A percentile compares a stretch with the other conserved stretches of the same genome.
Conservation (phyloP, 169 alveolate species). For the Plasmodium cynomolgi region DNA sequence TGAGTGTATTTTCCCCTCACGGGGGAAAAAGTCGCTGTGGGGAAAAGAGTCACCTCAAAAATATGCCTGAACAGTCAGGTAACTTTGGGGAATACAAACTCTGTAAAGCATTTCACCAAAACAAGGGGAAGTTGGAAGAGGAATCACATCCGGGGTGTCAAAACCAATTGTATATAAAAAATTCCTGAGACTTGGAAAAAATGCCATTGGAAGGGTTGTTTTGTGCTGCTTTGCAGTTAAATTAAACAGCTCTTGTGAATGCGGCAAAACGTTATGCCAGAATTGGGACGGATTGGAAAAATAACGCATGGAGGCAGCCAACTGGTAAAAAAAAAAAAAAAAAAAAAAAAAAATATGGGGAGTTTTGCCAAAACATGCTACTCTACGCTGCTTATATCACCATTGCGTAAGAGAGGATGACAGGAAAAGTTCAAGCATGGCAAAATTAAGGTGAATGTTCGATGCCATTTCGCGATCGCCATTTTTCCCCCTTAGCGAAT, state of each 20-base stretch:
- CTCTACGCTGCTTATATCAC: not conserved
- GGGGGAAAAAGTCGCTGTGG: not conserved
- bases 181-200: not conserved
- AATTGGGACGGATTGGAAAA: not conserved
- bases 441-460: not conserved
- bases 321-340: not conserved
- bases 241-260: not conserved
- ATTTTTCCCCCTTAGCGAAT: not conserved
- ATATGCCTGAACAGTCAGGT: slow-evolving; percentile 10
- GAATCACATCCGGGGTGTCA: not conserved
- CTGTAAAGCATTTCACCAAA: not conserved
- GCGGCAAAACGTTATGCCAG: not conserved
- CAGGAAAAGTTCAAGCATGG: not conserved
- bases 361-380: not conserved
- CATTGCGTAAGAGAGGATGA: not conserved
- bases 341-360: not conserved
- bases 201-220: not conserved
- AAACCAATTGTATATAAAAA: not conserved
- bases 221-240: not conserved
- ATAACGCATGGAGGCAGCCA: not conserved
- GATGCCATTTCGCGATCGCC: not conserved
- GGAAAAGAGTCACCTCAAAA: not conserved
- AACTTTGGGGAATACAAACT: not conserved
- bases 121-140: not conserved
- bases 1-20: not conserved